Evolutionary conservation across 78 protist genomes (phyloP).

Genomic region (Dictyostelium purpureum): DNA sequence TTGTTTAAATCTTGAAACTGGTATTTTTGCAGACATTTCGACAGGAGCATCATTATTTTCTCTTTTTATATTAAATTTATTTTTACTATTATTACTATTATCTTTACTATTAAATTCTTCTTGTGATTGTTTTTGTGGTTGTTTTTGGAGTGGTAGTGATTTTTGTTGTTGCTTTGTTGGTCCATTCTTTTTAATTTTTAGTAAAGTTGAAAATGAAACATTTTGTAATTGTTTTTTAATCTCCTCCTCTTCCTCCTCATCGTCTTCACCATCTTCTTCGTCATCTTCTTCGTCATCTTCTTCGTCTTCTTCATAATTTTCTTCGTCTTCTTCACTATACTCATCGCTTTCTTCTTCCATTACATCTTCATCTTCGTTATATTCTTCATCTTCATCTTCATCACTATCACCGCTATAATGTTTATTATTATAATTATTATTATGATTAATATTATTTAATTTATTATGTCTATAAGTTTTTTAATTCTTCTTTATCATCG

Average conservation of each 20-base stretch:
- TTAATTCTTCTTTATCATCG: no score
- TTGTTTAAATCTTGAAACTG: constrained; percentile 57
- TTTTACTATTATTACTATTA: not conserved
- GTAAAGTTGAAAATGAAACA: constrained; percentile 33
- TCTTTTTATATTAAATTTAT: not conserved
- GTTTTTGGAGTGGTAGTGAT: not conserved
- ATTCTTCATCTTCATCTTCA: not conserved
- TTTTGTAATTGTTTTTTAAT: constrained; percentile 38
- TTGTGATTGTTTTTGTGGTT: not conserved
- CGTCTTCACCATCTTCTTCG: not conserved
- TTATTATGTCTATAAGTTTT: no score
- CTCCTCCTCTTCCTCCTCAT: constrained; percentile 10
- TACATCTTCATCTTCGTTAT: not conserved
- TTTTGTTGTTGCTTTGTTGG: not conserved
- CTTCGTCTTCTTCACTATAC: not conserved
- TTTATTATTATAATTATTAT: not conserved
- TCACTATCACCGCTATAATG: not conserved
- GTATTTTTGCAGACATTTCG: constrained; percentile 54
- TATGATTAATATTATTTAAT: no score
- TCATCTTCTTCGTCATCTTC: constrained; percentile 1
- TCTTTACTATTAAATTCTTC: not conserved
- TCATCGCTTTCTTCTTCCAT: not conserved
- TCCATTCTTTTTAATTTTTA: not conserved
- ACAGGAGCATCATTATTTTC: constrained; percentile 38
- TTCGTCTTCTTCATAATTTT: not conserved